Conservation (phyloP, 2,329 filamentous ascomycete species). For the Aspergillus oerlinghausenensis region DNA sequence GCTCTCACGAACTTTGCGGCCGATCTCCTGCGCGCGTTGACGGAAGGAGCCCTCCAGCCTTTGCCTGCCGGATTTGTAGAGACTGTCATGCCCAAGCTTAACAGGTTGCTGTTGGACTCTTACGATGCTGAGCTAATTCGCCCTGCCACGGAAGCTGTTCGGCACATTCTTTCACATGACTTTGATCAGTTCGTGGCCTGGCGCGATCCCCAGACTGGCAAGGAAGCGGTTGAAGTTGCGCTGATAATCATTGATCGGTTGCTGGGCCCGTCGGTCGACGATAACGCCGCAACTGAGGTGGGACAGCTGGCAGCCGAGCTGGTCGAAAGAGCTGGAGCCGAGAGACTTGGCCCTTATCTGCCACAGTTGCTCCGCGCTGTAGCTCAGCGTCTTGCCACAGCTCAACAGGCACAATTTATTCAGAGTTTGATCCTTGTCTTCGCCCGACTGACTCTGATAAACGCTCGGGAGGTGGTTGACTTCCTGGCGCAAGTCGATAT, state of each 20-base stretch:
- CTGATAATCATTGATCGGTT: slow-evolving; percentile 90
- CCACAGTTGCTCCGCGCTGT: slow-evolving; percentile 85
- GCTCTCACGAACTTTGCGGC: slow-evolving; percentile 81
- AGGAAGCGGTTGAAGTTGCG: slow-evolving; percentile 80
- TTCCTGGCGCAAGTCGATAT: slow-evolving; percentile 85
- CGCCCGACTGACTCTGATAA: slow-evolving; percentile 78
- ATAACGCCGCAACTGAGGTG: slow-evolving; percentile 92
- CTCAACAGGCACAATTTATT: slow-evolving; percentile 82
- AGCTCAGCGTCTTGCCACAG: slow-evolving; percentile 75
- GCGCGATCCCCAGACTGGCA: slow-evolving; percentile 70
- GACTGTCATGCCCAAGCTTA: slow-evolving; percentile 81
- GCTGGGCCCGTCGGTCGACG: slow-evolving; percentile 76
- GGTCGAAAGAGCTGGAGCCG: slow-evolving; percentile 90
- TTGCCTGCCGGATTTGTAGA: slow-evolving; percentile 82
- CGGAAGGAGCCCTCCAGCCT: slow-evolving; percentile 77
- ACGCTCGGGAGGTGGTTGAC: slow-evolving; percentile 82
- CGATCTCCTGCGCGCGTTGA: slow-evolving; percentile 74
- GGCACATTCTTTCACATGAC: slow-evolving; percentile 85
- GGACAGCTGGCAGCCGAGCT: slow-evolving; percentile 90
- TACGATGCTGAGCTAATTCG: slow-evolving; percentile 84
- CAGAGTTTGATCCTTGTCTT: slow-evolving; percentile 95
- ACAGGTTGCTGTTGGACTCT: slow-evolving; percentile 73
- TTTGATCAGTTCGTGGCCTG: slow-evolving; percentile 84
- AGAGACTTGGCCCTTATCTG: slow-evolving; percentile 83
- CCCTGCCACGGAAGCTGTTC: slow-evolving; percentile 78